Evolutionary conservation across 805 yeast genomes (phyloP).

Genomic region (Zygosaccharomyces bisporus): DNA sequence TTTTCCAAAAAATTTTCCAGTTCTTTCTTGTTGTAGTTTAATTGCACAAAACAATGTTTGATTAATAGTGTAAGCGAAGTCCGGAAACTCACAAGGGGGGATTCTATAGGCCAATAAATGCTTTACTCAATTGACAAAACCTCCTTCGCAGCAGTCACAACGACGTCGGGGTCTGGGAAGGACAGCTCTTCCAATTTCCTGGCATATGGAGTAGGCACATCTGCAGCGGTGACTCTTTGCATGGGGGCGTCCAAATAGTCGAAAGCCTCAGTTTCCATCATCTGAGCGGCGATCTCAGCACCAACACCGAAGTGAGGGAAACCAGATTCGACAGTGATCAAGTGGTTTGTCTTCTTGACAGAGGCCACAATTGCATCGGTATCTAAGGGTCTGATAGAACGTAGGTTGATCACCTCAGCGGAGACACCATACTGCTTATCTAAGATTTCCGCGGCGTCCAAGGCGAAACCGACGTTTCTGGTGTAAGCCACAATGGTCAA

Average conservation of each 20-base stretch:
- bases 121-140: slow-evolving; percentile 61
- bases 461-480: slow-evolving; percentile 80
- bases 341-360: slow-evolving; percentile 94
- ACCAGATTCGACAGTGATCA: slow-evolving; percentile 94
- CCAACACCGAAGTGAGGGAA: slow-evolving; percentile 99
- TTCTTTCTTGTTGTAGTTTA: not conserved
- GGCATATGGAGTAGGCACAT: slow-evolving; percentile 99
- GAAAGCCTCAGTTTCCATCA: slow-evolving; percentile 97
- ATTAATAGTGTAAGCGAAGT: not conserved
- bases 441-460: slow-evolving; percentile 86
- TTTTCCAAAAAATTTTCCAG: not conserved
- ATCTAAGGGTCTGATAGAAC: slow-evolving; percentile 96
- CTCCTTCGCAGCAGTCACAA: slow-evolving; percentile 81
- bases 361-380: slow-evolving; percentile 78
- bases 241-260: slow-evolving; percentile 98
- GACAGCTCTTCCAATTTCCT: slow-evolving; percentile 95
- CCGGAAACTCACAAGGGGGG: slow-evolving; percentile 3
- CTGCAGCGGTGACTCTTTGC: slow-evolving; percentile 98
- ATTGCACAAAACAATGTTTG: slow-evolving; percentile 1
- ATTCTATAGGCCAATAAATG: not conserved
- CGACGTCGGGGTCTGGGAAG: slow-evolving; percentile 93
- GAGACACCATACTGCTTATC: slow-evolving; percentile 80
- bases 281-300: slow-evolving; percentile 94
- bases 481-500: slow-evolving; percentile 86
- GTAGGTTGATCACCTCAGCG: slow-evolving; percentile 91